Evolutionary conservation across 2,329 filamentous ascomycete genomes (phyloP), one percentile per base, ranked within the genome.

Genomic region (Xylariaceae sp.): DNA sequence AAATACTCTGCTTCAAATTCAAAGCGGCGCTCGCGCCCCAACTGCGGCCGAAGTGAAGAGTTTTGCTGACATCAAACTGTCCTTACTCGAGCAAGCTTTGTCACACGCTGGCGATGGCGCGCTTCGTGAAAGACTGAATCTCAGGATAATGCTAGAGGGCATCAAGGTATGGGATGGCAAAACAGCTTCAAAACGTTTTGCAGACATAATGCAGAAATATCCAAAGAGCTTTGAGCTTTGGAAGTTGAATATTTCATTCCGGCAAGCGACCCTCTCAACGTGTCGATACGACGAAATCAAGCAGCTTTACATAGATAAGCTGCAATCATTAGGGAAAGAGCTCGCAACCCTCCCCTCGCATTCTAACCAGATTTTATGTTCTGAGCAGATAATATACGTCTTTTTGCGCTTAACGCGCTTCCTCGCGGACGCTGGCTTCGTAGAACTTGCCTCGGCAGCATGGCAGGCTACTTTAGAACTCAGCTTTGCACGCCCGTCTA

Each of bases 401-500:
- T 81, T 96, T 15, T 74, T 95, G 1, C 83, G 91, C 33, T 69
- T 87, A n/a, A 93, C 90, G 0, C 72, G 83, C 2, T 88, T 94
- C 65, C 77, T 93, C 24, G 78, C 85, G 37, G 87, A 96, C 66
- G 79, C 88, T 39, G 93, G 93, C 0, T 96, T 88, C 66, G 76
- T 79, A 37, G 93, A 97, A 67, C 76, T 90, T 24, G 87, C 91
- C 1, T 76, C 89, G 3, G 91, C 87, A 8, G 79, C 88, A 4
- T 97, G 93, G 92, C 93, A 97, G 72, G 89, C 85, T 5, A 64
- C 89, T 1, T 72, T 97, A 0, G 93, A 97, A 66, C 77, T 88
- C 46, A 84, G 83, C 15, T 81, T 91, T 54, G 84, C 84, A 40
- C 77, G 77, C 3, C 85, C 88, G 2, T 45, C 63, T 3, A 50